A percentile compares a stretch with the other conserved stretches of the same genome.
Conservation (phyloP, 2,329 filamentous ascomycete genomes). For the Cytospora paraplurivora region DNA sequence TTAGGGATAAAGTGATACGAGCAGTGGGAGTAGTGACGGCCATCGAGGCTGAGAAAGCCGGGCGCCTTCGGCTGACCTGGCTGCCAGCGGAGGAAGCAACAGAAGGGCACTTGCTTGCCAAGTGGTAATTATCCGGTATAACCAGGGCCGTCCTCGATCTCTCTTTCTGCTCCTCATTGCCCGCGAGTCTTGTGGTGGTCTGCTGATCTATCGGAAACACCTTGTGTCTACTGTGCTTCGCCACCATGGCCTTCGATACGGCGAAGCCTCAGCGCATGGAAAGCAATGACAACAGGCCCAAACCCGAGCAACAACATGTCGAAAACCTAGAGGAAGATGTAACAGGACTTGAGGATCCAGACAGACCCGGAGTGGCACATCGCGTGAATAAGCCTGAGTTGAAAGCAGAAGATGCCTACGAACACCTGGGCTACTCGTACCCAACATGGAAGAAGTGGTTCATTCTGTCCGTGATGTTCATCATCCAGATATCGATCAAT, state of each 20-base stretch:
- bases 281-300: background rate
- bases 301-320: background rate
- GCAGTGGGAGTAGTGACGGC: background rate
- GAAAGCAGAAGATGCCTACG: slow-evolving; percentile 51
- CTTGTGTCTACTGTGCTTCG: background rate
- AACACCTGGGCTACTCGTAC: slow-evolving; percentile 48
- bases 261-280: background rate
- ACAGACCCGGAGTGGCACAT: background rate
- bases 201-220: background rate
- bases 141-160: background rate
- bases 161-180: background rate
- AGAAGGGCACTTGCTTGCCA: background rate
- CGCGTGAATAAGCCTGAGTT: slow-evolving; percentile 41
- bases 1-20: background rate
- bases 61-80: background rate
- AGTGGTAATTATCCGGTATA: background rate
- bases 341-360: background rate
- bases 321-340: background rate
- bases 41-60: background rate
- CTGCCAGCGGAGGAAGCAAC: background rate
- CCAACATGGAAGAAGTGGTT: slow-evolving; percentile 53
- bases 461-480: slow-evolving; percentile 53
- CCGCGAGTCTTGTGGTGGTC: background rate
- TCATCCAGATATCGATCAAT: slow-evolving; percentile 59
- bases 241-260: background rate